Percentiles rank a stretch among this genome's conserved stretches.
Evolutionary conservation across 179 eudicot species (phyloP).

Genomic region (Beta lomatogona): DNA sequence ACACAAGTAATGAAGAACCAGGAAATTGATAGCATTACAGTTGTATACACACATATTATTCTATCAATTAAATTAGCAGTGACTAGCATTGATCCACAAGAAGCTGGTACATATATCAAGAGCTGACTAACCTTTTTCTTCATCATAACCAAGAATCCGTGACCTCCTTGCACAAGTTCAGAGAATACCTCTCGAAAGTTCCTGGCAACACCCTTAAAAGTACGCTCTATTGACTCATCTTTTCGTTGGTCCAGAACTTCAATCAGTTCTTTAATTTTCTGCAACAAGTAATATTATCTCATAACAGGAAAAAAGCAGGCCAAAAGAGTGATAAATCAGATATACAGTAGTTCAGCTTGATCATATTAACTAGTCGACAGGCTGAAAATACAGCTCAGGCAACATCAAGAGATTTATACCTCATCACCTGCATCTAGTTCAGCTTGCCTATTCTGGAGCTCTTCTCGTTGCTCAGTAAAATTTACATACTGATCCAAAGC

Average conservation of each 20-base stretch:
- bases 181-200: conserved; percentile 96
- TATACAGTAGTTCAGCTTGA: background rate
- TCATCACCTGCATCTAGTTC: conserved; percentile 99
- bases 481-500: conserved; percentile 96
- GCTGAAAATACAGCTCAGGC: conserved; percentile 11
- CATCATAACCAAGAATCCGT: conserved; percentile 93
- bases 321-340: background rate
- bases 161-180: conserved; percentile 98
- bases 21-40: background rate
- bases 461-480: conserved; percentile 96
- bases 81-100: background rate
- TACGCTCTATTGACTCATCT: conserved; percentile 97
- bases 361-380: background rate
- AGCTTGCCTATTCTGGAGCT: conserved; percentile 91
- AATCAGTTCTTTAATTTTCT: conserved; percentile 94
- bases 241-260: conserved; percentile 83
- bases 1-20: background rate
- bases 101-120: background rate
- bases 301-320: conserved; percentile 10
- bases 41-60: no score
- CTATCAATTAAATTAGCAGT: conserved; percentile 4
- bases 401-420: conserved; percentile 43
- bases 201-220: conserved; percentile 97
- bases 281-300: conserved; percentile 32
- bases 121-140: conserved; percentile 80